Base-by-base conservation (phyloP, 345 rosid genomes). In the Aquilaria yunnanensis region DNA sequence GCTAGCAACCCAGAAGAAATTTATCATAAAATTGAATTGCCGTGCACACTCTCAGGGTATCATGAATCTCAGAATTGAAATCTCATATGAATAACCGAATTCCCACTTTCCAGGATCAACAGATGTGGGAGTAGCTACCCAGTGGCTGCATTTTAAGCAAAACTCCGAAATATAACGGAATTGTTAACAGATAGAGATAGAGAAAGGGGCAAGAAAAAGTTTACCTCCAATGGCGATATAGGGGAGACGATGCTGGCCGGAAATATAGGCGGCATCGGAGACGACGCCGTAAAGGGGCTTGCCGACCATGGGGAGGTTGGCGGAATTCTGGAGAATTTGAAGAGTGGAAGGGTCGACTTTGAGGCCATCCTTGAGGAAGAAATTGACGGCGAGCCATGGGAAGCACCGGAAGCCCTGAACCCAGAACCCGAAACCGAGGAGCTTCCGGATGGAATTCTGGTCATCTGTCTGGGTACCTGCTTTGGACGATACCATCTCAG, bases 151-250 rank as follows among this genome's bases (percentile, higher is more conserved):
- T 23, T 23, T 23, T 23, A 23, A 23, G 43, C 43, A 37, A 37
- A 37, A 37, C 43, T 1, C 43, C 43, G 8, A 37, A 5, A 5
- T 9, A 37, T 5, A 37, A 37, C 1, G 43, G 43, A 37, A 37
- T 37, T 5, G 43, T 4, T 37, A 9, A 37, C 43, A 37, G 8
- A 8, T 53, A 51, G 41, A 61, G 23, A 50, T 16, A 14, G 16
- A 56, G 9, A 53, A 55, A 32, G 57, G 9, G 51, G 51, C 52
- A 59, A 23, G 2, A 56, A n/a, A 47, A 6, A 1, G 6, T n/a
- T 37, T 63, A 92, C 98, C 96, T 14, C 99, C 99, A 48, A 93
- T 41, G 33, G 97, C 99, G 67, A 93, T 84, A 72, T 93, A 93
- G 11, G 99, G 99, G 75, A 90, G 47, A 47, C 98, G 92, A 59